phyloP scores from a whole-genome alignment of 306 rosid species.

The Corylus heterophylla region DNA sequence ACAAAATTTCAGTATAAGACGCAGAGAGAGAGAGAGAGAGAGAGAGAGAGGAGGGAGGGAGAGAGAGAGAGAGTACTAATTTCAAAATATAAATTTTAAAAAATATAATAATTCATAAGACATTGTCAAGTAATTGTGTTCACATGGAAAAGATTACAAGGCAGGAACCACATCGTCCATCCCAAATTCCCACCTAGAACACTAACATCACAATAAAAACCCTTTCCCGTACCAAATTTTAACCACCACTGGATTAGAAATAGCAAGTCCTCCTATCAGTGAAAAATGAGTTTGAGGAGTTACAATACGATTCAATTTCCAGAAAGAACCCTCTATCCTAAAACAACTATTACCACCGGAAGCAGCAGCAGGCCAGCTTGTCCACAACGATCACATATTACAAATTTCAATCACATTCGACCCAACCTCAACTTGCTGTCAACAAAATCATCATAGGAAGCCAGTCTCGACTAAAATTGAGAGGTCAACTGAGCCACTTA shows the following conservation, averaged over 20 bases:
- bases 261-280: not conserved
- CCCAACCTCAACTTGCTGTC: slow-evolving; percentile 18
- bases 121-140: slow-evolving; percentile 3
- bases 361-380: slow-evolving; percentile 21
- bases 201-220: slow-evolving; percentile 22
- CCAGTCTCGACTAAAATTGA: slow-evolving; percentile 27
- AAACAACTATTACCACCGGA: slow-evolving; percentile 14
- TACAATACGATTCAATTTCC: not conserved
- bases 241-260: slow-evolving; percentile 7
- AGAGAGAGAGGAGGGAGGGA: not conserved
- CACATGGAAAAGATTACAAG: not conserved
- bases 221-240: slow-evolving; percentile 12
- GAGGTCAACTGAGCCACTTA: slow-evolving; percentile 31
- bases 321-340: slow-evolving; percentile 17
- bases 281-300: slow-evolving; percentile 8
- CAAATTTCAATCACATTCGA: slow-evolving; percentile 4
- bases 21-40: not conserved
- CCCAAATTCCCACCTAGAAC: not conserved
- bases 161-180: not conserved
- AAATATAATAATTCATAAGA: not conserved
- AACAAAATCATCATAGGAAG: slow-evolving; percentile 25
- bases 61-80: not conserved
- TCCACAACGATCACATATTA: slow-evolving; percentile 2
- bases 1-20: not conserved
- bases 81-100: not conserved